Conservation (phyloP, 73 alveolate genomes). For the Paramecium sonneborni region DNA sequence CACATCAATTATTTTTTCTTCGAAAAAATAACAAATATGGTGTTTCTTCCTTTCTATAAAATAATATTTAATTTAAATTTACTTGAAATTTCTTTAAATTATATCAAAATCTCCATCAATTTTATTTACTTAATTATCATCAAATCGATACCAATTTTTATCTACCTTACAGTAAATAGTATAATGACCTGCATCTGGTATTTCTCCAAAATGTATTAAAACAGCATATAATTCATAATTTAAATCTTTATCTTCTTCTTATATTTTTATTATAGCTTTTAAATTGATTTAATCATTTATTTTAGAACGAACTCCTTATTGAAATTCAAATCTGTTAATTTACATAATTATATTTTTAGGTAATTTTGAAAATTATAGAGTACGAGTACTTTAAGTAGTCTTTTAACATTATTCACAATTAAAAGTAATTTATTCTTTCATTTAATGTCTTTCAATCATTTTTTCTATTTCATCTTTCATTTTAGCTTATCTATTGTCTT, state of each 20-base stretch:
- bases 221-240: conserved; percentile 2
- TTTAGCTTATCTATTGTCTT: not conserved
- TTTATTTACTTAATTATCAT: not conserved
- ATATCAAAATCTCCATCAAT: not conserved
- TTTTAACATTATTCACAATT: conserved; percentile 24
- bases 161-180: not conserved
- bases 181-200: conserved; percentile 36
- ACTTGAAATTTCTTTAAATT: conserved; percentile 1
- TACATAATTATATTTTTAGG: not conserved
- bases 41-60: not conserved
- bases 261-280: not conserved
- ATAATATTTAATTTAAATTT: not conserved
- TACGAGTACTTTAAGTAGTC: not conserved
- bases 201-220: not conserved
- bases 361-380: not conserved
- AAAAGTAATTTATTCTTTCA: not conserved
- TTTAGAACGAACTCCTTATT: not conserved
- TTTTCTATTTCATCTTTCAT: not conserved
- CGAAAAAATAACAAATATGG: conserved; percentile 17
- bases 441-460: not conserved
- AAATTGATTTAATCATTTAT: not conserved
- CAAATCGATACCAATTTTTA: not conserved
- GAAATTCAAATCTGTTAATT: not conserved
- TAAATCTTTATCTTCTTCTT: not conserved
- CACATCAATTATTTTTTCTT: not conserved